These are phyloP conservation scores for Puccinia polysora DNA, from an alignment of 1,284 basidiomycete species.

Conservation along the genomic window DNA sequence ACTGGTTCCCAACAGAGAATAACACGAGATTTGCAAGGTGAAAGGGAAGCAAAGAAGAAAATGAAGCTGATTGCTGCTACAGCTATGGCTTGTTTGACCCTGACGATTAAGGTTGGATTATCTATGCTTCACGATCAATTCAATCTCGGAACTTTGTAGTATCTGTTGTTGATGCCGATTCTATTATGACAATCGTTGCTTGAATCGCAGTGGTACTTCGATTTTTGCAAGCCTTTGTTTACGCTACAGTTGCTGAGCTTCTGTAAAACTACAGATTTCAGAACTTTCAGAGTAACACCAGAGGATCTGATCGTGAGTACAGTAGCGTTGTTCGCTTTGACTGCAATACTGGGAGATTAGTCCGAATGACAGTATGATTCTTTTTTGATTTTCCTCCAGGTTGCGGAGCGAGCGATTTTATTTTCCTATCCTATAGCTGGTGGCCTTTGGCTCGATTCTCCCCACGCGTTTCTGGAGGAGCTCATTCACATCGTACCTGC, in stretches of 20 bases:
- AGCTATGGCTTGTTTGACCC: slow-evolving; percentile 35
- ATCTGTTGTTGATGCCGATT: no score
- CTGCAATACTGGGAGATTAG: background rate
- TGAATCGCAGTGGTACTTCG: slow-evolving; percentile 42
- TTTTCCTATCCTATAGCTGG: slow-evolving; percentile 41
- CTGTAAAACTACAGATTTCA: slow-evolving; percentile 27
- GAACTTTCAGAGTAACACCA: slow-evolving; percentile 24
- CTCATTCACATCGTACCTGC: slow-evolving; percentile 20
- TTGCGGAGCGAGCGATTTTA: slow-evolving; percentile 35
- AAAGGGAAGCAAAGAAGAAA: slow-evolving; percentile 22
- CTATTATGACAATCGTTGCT: no score
- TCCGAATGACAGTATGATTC: background rate
- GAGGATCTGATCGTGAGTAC: slow-evolving; percentile 33
- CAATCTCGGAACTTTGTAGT: no score
- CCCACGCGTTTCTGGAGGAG: slow-evolving; percentile 37
- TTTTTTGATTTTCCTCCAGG: background rate
- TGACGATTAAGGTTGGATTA: slow-evolving; percentile 21
- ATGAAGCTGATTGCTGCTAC: slow-evolving; percentile 40
- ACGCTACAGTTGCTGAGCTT: slow-evolving; percentile 35
- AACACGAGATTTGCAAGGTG: background rate
- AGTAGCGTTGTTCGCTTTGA: background rate
- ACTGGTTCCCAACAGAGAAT: background rate
- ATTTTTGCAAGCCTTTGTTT: slow-evolving; percentile 43
- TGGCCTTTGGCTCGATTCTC: slow-evolving; percentile 36
- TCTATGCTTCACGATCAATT: background rate